Base-by-base conservation (phyloP, 306 rosid species). In the Albizia julibrissin region DNA sequence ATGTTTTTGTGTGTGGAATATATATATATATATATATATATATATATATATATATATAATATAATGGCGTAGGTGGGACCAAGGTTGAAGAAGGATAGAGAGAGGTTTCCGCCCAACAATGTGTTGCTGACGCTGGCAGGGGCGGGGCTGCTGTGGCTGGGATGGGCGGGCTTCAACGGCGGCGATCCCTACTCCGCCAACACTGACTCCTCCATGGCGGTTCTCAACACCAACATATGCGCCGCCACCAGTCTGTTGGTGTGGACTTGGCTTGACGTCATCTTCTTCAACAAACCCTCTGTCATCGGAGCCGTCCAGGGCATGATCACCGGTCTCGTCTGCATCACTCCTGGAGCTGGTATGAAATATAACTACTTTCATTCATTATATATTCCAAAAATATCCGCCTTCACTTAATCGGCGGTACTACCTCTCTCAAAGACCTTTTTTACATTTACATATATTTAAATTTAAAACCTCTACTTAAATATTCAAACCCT, bases 251-350 rank as follows among this genome's bases (percentile, higher is more conserved):
- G 91, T 74, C 85, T 89, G 19, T 75, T 89, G 6, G 87, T 89
- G 2, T 89, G 91, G 91, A 89, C 91, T 0, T 61, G 77, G 82
- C 89, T 89, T 9, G 91, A 89, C 3, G 89, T 86, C 77, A 79
- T 89, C 21, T 86, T 84, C 84, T 89, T 89, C 75, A 58, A 86
- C 24, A 89, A 84, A 31, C 91, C 91, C 78, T 89, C 91, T 1
- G 89, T 89, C 10, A 89, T 89, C 44, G 91, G 91, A 22, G 91
- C 91, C 9, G 91, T 89, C 22, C 91, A 89, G 69, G 91, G 91
- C 39, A 89, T 89, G 91, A 89, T 89, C 79, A 89, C 91, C 10
- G 91, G 91, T 54, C 89, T 89, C 27, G 91, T 89, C 27, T 86
- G 89, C 82, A 89, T 89, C 81, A 89, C 91, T 68, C 91, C 91